phyloP scores from a whole-genome alignment of 371 early-diverging fungal genomes.

The Mortierella sp. region DNA sequence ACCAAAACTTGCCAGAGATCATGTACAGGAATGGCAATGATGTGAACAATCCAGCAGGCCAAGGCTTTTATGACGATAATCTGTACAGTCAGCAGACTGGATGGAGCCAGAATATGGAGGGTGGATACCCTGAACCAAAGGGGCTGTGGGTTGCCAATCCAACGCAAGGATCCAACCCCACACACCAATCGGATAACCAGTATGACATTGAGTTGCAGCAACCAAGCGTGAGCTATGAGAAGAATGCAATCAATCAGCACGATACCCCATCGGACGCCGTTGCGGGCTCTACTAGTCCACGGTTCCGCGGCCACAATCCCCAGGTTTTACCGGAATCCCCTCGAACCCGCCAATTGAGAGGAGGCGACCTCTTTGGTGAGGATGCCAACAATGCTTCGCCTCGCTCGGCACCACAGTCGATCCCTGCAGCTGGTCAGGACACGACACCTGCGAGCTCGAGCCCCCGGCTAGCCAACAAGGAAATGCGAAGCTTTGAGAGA shows the following conservation, averaged over 20 bases:
- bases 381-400: constrained; percentile 26
- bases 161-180: constrained; percentile 14
- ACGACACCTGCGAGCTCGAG: constrained; percentile 13
- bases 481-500: constrained; percentile 51
- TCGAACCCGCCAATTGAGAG: constrained; percentile 41
- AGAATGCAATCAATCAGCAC: constrained; percentile 27
- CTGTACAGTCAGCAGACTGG: constrained; percentile 22
- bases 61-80: constrained; percentile 35
- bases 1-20: constrained; percentile 48
- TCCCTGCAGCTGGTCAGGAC: neutral
- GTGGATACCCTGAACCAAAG: constrained; percentile 32
- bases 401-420: constrained; percentile 2
- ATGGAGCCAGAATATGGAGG: constrained; percentile 21
- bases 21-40: constrained; percentile 44
- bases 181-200: constrained; percentile 8
- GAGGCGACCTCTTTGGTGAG: constrained; percentile 51
- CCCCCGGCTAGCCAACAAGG: constrained; percentile 21
- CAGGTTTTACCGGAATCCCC: constrained; percentile 46
- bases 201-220: constrained; percentile 12
- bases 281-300: constrained; percentile 31
- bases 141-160: constrained; percentile 47
- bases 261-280: constrained; percentile 31
- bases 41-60: constrained; percentile 25
- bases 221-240: constrained; percentile 25
- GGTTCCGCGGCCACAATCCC: constrained; percentile 39